Base-by-base conservation (phyloP, 768 basidiomycete species). In the Coprinopsis marcescibilis region DNA sequence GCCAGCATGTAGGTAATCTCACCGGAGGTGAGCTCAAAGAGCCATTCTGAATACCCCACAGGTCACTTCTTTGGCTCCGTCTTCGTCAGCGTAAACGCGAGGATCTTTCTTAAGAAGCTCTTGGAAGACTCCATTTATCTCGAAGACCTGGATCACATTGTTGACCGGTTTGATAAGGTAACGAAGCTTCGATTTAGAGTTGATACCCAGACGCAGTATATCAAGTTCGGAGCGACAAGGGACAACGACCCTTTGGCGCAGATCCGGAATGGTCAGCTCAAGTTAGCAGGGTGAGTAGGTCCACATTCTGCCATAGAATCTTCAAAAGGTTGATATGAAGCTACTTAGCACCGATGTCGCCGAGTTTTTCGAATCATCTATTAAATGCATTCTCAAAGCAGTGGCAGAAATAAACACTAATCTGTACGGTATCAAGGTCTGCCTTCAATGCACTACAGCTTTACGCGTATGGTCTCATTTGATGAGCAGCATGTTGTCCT, bases 251-350 rank as follows among this genome's bases (percentile, higher is more conserved):
- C 43, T 0, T 42, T 44, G 0, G 60, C 61, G 35, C 64, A 63
- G 32, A 78, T 78, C 52, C 65, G 63, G 25, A 66, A 61, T 15
- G 77, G 77, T 3, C 71, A 73, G 45, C 61, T 77, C 42, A 75
- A 69, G 50, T 50, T 78, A 3, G 14, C 49, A 7, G 65, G 67
- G 66, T 63, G 11, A 27, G 39, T 11, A n/a, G 19, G n/a, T n/a
- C 55, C 24, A 64, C 34, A 24, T 17, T n/a, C 3, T 11, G 43
- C 11, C 5, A 4, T 43, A 14, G 4, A 7, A 4, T 5, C 12
- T 34, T 15, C 33, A 21, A 27, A 21, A 35, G 25, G n/a, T 1
- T 17, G 36, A 65, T 13, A n/a, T 3, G 4, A 1, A 23, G 4
- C 13, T 8, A 19, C 32, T 1, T 37, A 67, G 66, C 12, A 36